Evolutionary conservation across 1,284 basidiomycete species (phyloP).

Genomic region (Fomitiporia mediterranea): DNA sequence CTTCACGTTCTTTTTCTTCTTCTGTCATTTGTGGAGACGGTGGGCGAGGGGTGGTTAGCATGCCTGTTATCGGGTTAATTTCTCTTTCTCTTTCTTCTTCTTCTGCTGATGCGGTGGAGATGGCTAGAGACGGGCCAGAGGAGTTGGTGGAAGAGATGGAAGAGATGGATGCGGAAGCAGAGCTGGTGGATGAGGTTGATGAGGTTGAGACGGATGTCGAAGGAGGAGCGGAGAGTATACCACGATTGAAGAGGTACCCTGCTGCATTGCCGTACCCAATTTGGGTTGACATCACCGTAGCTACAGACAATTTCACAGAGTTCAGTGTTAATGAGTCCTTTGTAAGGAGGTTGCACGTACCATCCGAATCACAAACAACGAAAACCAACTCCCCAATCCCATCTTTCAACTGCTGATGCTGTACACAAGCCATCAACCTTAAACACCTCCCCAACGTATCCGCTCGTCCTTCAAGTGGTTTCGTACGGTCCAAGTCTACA

Average conservation of each 20-base stretch:
- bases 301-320: constrained; percentile 33
- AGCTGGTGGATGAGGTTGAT: too few relatives aligned
- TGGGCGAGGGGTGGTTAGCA: constrained; percentile 38
- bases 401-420: constrained; percentile 67
- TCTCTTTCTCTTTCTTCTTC: constrained; percentile 39
- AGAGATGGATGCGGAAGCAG: too few relatives aligned
- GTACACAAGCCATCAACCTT: constrained; percentile 70
- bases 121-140: too few relatives aligned
- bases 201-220: too few relatives aligned
- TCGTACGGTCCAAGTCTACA: constrained; percentile 70
- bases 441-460: constrained; percentile 76
- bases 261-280: constrained; percentile 92
- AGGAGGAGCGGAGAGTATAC: constrained; percentile 60
- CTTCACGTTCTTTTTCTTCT: constrained; percentile 88
- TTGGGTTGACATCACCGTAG: constrained; percentile 60
- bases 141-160: too few relatives aligned
- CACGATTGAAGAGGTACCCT: constrained; percentile 87
- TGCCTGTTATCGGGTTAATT: constrained; percentile 81
- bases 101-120: constrained; percentile 28
- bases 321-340: constrained; percentile 2
- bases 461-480: constrained; percentile 63
- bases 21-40: constrained; percentile 67
- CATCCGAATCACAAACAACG: constrained; percentile 73
- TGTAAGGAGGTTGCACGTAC: constrained; percentile 38
- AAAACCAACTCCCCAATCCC: constrained; percentile 84